Conservation (phyloP, 768 basidiomycete genomes). For the Lactarius sp. region DNA sequence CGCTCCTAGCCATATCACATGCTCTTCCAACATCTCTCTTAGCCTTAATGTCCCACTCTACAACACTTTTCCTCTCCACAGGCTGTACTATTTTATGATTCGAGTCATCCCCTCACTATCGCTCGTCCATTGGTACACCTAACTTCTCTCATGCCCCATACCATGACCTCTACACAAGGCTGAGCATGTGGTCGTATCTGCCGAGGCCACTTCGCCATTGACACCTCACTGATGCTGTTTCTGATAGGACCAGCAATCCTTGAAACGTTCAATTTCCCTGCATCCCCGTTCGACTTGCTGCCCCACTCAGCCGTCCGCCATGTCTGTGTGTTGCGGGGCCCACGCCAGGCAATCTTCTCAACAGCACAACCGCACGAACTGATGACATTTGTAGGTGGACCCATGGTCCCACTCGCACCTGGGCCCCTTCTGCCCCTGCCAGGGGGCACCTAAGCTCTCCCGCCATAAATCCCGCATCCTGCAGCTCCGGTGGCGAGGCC, state of each 20-base stretch:
- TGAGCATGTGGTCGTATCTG: slow-evolving; percentile 82
- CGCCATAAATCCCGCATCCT: too few species aligned
- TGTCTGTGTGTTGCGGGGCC: slow-evolving; percentile 85
- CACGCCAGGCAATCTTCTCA: slow-evolving; percentile 84
- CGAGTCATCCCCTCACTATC: slow-evolving; percentile 69
- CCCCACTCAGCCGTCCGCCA: slow-evolving; percentile 32
- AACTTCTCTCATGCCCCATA: too few species aligned
- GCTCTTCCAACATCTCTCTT: slow-evolving; percentile 54
- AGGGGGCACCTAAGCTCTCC: too few species aligned
- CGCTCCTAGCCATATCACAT: slow-evolving; percentile 43
- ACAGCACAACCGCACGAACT: slow-evolving; percentile 31
- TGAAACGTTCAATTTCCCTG: slow-evolving; percentile 71
- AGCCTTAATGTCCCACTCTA: slow-evolving; percentile 66
- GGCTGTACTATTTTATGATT: slow-evolving; percentile 69
- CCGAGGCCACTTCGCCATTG: slow-evolving; percentile 92
- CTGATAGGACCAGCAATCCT: slow-evolving; percentile 54
- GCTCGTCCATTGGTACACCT: slow-evolving; percentile 37
- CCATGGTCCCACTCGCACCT: slow-evolving; percentile 30
- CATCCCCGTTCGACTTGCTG: slow-evolving; percentile 27
- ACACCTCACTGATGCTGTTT: slow-evolving; percentile 86
- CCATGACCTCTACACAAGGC: slow-evolving; percentile 36
- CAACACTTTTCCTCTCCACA: slow-evolving; percentile 80
- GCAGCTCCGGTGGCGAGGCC: too few species aligned
- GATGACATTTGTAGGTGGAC: too few species aligned
- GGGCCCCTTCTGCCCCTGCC: too few species aligned